Percentiles rank a stretch among this genome's conserved stretches.
phyloP scores from a whole-genome alignment of 2,329 filamentous ascomycete genomes.

The Aspergillus alliaceus region DNA sequence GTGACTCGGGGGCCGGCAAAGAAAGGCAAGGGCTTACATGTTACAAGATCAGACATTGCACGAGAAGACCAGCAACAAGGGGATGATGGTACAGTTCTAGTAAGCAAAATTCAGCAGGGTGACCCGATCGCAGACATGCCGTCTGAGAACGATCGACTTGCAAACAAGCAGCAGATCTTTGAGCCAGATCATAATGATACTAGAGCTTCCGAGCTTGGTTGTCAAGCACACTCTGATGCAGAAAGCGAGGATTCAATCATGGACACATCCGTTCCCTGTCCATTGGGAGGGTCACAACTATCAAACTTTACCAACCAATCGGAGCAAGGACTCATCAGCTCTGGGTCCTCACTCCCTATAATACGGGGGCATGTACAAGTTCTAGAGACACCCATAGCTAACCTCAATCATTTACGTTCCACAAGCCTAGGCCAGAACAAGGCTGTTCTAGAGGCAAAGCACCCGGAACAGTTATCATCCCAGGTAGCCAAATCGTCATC shows the following conservation, averaged over 20 bases:
- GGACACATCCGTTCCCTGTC: conserved; percentile 35
- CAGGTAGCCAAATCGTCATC: conserved; percentile 31
- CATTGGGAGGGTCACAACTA: conserved; percentile 25
- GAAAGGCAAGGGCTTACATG: not conserved
- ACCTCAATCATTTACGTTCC: conserved; percentile 9
- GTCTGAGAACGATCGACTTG: not conserved
- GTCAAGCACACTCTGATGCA: conserved; percentile 13
- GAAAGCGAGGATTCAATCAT: conserved; percentile 36
- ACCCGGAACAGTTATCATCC: conserved; percentile 19
- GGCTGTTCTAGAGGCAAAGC: not conserved
- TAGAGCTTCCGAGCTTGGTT: not conserved
- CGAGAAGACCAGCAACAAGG: not conserved
- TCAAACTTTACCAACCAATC: conserved; percentile 22
- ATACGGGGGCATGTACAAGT: conserved; percentile 30
- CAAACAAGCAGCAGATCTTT: not conserved
- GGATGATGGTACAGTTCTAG: not conserved
- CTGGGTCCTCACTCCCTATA: conserved; percentile 21
- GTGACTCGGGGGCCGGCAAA: conserved; percentile 1
- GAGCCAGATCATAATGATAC: not conserved
- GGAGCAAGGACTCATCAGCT: conserved; percentile 23
- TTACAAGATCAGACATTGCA: too few species aligned
- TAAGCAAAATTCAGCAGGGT: not conserved
- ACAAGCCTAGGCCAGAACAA: not conserved
- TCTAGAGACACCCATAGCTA: conserved; percentile 27
- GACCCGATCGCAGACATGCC: not conserved